Evolutionary conservation across 208 protist genomes (phyloP).

Genomic region (Trypanosoma congolense): DNA sequence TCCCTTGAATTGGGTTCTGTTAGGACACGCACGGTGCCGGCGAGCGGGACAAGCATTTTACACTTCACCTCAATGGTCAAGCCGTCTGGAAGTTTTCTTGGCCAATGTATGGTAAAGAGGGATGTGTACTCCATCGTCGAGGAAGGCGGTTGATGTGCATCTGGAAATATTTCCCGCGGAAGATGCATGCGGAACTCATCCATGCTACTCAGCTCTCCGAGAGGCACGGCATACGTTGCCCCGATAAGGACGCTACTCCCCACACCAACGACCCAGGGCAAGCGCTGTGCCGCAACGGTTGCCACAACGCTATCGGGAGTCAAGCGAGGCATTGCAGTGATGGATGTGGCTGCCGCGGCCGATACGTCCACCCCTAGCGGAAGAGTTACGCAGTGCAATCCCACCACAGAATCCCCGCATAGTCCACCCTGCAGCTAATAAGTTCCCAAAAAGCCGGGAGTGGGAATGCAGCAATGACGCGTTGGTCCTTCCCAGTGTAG

Average conservation of each 20-base stretch:
- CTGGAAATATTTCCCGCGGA: slow-evolving; percentile 49
- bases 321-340: slow-evolving; percentile 10
- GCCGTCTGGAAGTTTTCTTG: slow-evolving; percentile 13
- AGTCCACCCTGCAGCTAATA: slow-evolving; percentile 26
- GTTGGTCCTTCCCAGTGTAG: slow-evolving; percentile 37
- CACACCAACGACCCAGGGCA: slow-evolving; percentile 60
- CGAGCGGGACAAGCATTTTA: slow-evolving; percentile 44
- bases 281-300: slow-evolving; percentile 40
- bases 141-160: slow-evolving; percentile 25
- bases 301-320: slow-evolving; percentile 12
- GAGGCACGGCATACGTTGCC: slow-evolving; percentile 51
- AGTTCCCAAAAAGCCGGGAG: slow-evolving; percentile 50
- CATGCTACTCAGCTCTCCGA: slow-evolving; percentile 19
- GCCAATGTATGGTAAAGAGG: slow-evolving; percentile 24
- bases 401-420: slow-evolving; percentile 27
- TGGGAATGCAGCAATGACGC: slow-evolving; percentile 67
- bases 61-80: slow-evolving; percentile 25
- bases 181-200: slow-evolving; percentile 36
- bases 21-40: slow-evolving; percentile 34
- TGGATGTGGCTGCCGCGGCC: slow-evolving; percentile 17
- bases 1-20: slow-evolving; percentile 11
- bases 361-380: slow-evolving; percentile 18
- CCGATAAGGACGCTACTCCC: slow-evolving; percentile 37
- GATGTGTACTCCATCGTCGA: slow-evolving; percentile 43
- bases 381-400: slow-evolving; percentile 15